Evolutionary conservation across 192 early-diverging fungal species (phyloP).

Genomic region (Podila epicladia): DNA sequence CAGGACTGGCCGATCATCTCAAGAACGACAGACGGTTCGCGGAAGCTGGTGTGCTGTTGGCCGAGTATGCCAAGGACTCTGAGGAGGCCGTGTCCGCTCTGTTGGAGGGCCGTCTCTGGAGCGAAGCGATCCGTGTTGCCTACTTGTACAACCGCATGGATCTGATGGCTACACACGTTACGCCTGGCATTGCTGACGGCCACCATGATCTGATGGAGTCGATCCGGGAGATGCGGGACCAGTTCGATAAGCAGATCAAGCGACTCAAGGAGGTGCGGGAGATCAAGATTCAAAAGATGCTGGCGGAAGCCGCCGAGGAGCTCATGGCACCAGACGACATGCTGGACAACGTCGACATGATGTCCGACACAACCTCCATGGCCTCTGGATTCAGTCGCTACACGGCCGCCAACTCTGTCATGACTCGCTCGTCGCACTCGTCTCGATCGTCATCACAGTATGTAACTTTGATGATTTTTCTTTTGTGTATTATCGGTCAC

Average conservation of each 20-base stretch:
- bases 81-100: constrained; percentile 76
- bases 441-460: constrained; percentile 47
- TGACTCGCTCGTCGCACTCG: constrained; percentile 64
- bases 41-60: constrained; percentile 76
- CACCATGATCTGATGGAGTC: constrained; percentile 67
- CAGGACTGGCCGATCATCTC: constrained; percentile 59
- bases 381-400: constrained; percentile 86
- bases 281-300: constrained; percentile 56
- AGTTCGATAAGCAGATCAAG: constrained; percentile 70
- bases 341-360: constrained; percentile 91
- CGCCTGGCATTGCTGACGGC: constrained; percentile 69
- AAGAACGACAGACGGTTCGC: constrained; percentile 35
- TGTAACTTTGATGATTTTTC: background rate
- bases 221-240: constrained; percentile 67
- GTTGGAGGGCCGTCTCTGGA: constrained; percentile 79
- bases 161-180: constrained; percentile 80
- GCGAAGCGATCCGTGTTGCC: constrained; percentile 76
- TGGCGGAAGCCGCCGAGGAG: constrained; percentile 52
- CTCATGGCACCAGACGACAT: constrained; percentile 58
- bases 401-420: constrained; percentile 70
- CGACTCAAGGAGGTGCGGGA: constrained; percentile 68
- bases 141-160: constrained; percentile 68
- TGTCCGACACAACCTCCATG: constrained; percentile 97
- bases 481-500: background rate
- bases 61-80: constrained; percentile 66